phyloP scores from a whole-genome alignment of 2,329 filamentous ascomycete species.

The Xylariaceae sp. region DNA sequence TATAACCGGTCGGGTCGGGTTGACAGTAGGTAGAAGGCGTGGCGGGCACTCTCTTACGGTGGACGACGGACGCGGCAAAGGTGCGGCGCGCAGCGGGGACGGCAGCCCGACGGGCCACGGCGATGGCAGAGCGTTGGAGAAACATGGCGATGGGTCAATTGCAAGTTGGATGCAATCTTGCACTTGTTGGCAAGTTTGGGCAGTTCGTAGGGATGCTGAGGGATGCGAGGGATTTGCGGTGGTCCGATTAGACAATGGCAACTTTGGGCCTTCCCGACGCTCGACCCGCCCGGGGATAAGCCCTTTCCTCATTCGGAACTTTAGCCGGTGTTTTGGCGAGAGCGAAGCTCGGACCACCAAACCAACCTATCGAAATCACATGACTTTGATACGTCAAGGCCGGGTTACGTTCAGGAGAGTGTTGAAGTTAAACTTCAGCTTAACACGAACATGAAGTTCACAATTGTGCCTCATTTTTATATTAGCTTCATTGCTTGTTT shows the following conservation, averaged over 20 bases:
- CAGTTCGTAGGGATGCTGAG: constrained; percentile 6
- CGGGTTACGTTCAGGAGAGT: too few species aligned
- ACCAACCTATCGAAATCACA: not conserved
- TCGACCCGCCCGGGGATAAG: constrained; percentile 10
- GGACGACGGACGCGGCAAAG: constrained; percentile 55
- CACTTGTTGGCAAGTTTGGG: not conserved
- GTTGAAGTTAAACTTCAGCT: too few species aligned
- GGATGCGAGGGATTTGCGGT: constrained; percentile 40
- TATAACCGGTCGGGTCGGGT: not conserved
- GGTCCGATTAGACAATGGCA: constrained; percentile 38
- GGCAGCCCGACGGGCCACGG: constrained; percentile 56
- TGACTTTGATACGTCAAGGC: not conserved
- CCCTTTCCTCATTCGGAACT: constrained; percentile 13
- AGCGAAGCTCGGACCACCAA: not conserved
- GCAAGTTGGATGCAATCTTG: constrained; percentile 16
- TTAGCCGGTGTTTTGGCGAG: constrained; percentile 21
- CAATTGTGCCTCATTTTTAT: too few species aligned
- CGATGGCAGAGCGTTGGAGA: constrained; percentile 56
- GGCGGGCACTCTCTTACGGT: constrained; percentile 44
- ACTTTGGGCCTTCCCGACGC: not conserved
- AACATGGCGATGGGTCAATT: constrained; percentile 46
- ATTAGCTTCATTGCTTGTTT: too few species aligned
- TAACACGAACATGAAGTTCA: too few species aligned
- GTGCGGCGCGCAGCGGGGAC: constrained; percentile 51
- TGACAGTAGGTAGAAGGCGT: constrained; percentile 19